Percentiles rank a stretch among this genome's conserved stretches.
These are phyloP conservation scores for Aspergillus olivimuriae DNA, from an alignment of 495 filamentous ascomycete species.

Conservation along the genomic window DNA sequence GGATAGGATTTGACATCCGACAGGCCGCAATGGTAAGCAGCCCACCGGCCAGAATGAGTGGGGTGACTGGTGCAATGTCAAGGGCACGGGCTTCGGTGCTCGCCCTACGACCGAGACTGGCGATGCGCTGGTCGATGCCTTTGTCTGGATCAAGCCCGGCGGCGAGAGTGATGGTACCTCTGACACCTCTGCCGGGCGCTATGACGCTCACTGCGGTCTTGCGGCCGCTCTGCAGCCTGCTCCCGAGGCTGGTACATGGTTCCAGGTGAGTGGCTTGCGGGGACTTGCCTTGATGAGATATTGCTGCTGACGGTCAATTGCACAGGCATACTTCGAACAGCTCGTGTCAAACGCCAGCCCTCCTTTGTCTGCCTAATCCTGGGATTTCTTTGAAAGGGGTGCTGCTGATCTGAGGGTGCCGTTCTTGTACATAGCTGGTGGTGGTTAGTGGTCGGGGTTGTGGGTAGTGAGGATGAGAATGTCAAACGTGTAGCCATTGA, in stretches of 20 bases:
- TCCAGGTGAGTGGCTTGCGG: slow-evolving; percentile 46
- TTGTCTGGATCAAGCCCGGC: slow-evolving; percentile 82
- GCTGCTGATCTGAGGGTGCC: slow-evolving; percentile 3
- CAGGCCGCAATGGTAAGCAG: slow-evolving; percentile 61
- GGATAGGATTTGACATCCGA: too few species aligned
- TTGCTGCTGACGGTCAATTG: background rate
- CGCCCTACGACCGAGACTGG: slow-evolving; percentile 60
- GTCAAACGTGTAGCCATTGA: background rate
- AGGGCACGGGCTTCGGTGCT: slow-evolving; percentile 66
- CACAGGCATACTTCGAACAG: slow-evolving; percentile 58
- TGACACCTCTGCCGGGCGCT: slow-evolving; percentile 53
- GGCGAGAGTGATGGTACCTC: slow-evolving; percentile 76
- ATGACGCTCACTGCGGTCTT: slow-evolving; percentile 67
- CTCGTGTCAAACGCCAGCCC: slow-evolving; percentile 64
- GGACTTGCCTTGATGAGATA: background rate
- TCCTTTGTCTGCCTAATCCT: too few species aligned
- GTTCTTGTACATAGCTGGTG: slow-evolving; percentile 4
- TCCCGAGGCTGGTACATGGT: slow-evolving; percentile 75
- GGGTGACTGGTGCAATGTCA: slow-evolving; percentile 85
- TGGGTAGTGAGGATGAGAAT: background rate
- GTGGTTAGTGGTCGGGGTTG: background rate
- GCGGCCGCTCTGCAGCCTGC: slow-evolving; percentile 54
- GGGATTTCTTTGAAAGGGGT: too few species aligned
- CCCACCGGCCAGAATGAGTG: slow-evolving; percentile 56
- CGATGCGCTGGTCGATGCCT: slow-evolving; percentile 58